Percentiles rank a stretch among this genome's conserved stretches.
These are phyloP conservation scores for Entelexis sorbosivorans DNA, from an alignment of 1,139 yeast genomes.

Conservation along the genomic window DNA sequence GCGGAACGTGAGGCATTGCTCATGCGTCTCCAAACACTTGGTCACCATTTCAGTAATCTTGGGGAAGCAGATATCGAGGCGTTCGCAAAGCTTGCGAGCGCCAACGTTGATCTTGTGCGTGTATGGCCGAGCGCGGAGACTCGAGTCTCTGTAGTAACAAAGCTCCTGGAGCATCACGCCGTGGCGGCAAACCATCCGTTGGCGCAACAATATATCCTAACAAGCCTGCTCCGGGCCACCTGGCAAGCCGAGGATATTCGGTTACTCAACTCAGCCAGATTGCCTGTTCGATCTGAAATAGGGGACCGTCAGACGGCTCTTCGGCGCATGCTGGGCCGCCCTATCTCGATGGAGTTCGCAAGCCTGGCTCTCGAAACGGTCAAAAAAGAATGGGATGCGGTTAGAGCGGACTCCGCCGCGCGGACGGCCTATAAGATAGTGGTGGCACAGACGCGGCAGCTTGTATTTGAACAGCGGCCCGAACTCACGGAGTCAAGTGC, in stretches of 20 bases:
- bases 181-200: background rate
- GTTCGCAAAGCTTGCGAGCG: background rate
- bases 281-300: background rate
- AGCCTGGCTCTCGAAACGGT: background rate
- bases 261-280: background rate
- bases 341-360: background rate
- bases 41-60: background rate
- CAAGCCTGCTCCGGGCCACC: background rate
- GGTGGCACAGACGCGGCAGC: slow-evolving; percentile 1
- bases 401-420: background rate
- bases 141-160: background rate
- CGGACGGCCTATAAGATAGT: background rate
- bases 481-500: background rate
- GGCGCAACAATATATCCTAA: background rate
- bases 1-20: background rate
- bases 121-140: background rate
- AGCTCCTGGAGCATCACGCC: background rate
- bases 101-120: background rate
- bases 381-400: background rate
- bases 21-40: background rate
- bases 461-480: slow-evolving; percentile 10
- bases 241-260: background rate
- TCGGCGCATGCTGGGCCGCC: background rate
- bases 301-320: slow-evolving; percentile 1
- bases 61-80: background rate